These are phyloP conservation scores for Apiospora aurea DNA, from an alignment of 2,329 filamentous ascomycete species.

Conservation along the genomic window DNA sequence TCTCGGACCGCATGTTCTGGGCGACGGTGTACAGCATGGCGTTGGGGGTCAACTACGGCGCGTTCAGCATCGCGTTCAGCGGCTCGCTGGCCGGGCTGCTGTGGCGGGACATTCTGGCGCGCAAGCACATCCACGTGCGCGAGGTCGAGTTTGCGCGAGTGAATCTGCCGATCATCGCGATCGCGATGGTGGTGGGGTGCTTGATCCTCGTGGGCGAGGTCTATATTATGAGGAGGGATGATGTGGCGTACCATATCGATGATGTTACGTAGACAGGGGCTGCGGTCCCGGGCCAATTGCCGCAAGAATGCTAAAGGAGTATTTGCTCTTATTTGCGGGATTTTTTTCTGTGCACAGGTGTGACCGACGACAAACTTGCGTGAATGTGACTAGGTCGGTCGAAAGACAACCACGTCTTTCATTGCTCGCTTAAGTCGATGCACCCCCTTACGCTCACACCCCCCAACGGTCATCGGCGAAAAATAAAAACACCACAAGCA, in stretches of 20 bases:
- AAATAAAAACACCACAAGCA: too few relatives aligned
- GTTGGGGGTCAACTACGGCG: slow-evolving; percentile 76
- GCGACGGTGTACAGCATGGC: slow-evolving; percentile 79
- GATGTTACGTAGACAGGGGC: background rate
- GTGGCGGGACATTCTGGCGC: slow-evolving; percentile 73
- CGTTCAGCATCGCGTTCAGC: slow-evolving; percentile 76
- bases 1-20: slow-evolving; percentile 74
- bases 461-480: too few relatives aligned
- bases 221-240: slow-evolving; percentile 54
- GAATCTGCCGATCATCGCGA: slow-evolving; percentile 74
- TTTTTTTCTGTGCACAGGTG: too few relatives aligned
- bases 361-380: background rate
- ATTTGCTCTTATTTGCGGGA: too few relatives aligned
- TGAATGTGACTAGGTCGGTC: background rate
- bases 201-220: slow-evolving; percentile 62
- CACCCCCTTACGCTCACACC: too few relatives aligned
- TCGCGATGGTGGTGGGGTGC: slow-evolving; percentile 69
- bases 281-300: background rate
- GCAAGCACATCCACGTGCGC: slow-evolving; percentile 72
- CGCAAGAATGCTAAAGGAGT: background rate
- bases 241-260: background rate
- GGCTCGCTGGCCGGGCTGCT: slow-evolving; percentile 75
- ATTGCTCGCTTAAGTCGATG: background rate
- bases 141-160: slow-evolving; percentile 71
- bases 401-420: background rate